Evolutionary conservation across 345 rosid species (phyloP), one percentile per base, ranked within the genome.

Genomic region (Angophora floribunda): DNA sequence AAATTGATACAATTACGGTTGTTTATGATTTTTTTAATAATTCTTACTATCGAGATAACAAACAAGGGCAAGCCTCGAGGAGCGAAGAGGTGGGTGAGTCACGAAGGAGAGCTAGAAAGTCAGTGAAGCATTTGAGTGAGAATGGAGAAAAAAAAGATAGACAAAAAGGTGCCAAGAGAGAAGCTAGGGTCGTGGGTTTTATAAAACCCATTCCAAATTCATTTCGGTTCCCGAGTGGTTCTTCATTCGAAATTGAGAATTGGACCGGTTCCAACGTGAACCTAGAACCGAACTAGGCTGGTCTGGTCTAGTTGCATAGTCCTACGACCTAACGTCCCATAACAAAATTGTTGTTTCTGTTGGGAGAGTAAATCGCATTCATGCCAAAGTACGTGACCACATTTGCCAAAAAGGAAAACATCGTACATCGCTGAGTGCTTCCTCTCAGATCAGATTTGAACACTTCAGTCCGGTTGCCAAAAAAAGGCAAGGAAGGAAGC

Each of bases 231-330:
- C 22, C 12, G 22, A 21, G 22, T 5, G 1, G 2, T 1, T 8
- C 5, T 55, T 55, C 9, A 22, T 12, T 55, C 2, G 1, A 55
- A 22, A 55, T 0, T 0, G 61, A 0, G 61, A 55, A 55, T 55
- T 0, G 0, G 28, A 55, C 0, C 2, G 0, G 2, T 55, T 55
- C 3, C 22, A 55, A 55, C 0, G 0, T 0, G 28, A 55, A 55
- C 3, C 0, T 22, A 1, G 22, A 55, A 55, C 22, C 22, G 2
- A 55, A 55, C n/a, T n/a, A n/a, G n/a, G n/a, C n/a, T 0, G 0
- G 1, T 55, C 5, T 21, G 22, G 2, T 55, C 1, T 55, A 1
- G 1, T 21, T 22, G 5, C 1, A 22, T 5, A 55, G 9, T 0
- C 2, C 0, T 22, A 55, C 4, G 5, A 59, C 26, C 1, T 26